phyloP scores from a whole-genome alignment of 345 rosid genomes.

The Rhizophora apiculata region DNA sequence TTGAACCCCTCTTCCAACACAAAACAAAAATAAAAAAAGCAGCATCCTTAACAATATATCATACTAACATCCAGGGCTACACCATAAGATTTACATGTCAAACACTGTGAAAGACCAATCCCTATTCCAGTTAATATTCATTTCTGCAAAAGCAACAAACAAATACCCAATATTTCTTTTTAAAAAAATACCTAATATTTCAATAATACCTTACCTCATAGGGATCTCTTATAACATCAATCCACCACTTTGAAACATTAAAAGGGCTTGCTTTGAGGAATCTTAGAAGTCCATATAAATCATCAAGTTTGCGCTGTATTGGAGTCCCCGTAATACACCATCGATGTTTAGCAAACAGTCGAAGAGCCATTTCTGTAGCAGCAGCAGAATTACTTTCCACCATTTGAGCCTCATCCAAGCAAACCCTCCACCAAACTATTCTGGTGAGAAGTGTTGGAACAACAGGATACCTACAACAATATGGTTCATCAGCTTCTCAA shows the following conservation, averaged over 20 bases:
- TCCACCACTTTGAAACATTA: conserved; percentile 84
- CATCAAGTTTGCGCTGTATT: conserved; percentile 91
- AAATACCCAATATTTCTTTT: neutral
- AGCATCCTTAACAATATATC: no score
- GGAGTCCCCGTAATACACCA: conserved; percentile 99
- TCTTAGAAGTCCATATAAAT: conserved; percentile 75
- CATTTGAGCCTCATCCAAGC: conserved; percentile 99
- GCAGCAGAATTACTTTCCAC: conserved; percentile 93
- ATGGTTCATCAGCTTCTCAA: conserved; percentile 21
- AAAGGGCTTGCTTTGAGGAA: conserved; percentile 83
- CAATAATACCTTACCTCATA: conserved; percentile 55
- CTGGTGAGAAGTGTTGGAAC: conserved; percentile 84
- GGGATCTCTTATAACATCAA: conserved; percentile 81
- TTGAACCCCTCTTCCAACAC: no score
- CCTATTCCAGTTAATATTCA: neutral
- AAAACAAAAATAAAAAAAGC: no score
- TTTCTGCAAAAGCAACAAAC: neutral
- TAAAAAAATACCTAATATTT: neutral
- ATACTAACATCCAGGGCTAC: no score
- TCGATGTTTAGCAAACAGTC: conserved; percentile 68
- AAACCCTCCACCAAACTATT: conserved; percentile 95
- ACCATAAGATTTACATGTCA: no score
- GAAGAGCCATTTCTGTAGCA: conserved; percentile 94
- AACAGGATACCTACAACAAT: conserved; percentile 78
- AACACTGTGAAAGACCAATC: neutral